phyloP scores from a whole-genome alignment of 78 protist genomes.

The Isochrysis galbana region DNA sequence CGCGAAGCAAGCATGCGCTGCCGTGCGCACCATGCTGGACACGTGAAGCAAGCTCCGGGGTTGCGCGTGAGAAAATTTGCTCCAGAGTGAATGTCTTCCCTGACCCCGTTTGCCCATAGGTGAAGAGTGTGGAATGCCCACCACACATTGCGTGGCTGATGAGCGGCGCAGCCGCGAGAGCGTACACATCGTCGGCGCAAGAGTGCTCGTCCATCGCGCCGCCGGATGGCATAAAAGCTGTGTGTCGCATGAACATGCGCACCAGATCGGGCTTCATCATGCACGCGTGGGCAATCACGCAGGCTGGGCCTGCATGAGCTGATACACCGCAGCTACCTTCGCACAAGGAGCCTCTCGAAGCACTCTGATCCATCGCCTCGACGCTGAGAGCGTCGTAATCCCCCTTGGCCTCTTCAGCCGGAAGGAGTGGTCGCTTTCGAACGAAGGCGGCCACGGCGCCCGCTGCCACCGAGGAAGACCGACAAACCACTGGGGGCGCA shows the following conservation, averaged over 20 bases:
- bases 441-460: slow-evolving; percentile 8
- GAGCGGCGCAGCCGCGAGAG: neutral
- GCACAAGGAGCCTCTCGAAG: neutral
- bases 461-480: neutral
- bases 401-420: neutral
- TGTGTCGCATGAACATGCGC: slow-evolving; percentile 31
- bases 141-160: neutral
- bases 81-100: neutral
- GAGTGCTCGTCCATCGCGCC: slow-evolving; percentile 2
- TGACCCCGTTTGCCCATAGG: neutral
- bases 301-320: too few species aligned
- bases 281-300: neutral
- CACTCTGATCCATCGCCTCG: neutral
- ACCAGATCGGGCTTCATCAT: slow-evolving; percentile 41
- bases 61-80: neutral
- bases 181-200: neutral
- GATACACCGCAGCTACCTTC: too few species aligned
- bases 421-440: slow-evolving; percentile 46
- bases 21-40: neutral
- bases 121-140: neutral
- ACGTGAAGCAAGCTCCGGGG: neutral
- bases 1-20: neutral
- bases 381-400: slow-evolving; percentile 41
- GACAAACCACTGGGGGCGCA: neutral
- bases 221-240: neutral